Conservation (phyloP, 2,329 filamentous ascomycete genomes). For the Botrytis aclada region DNA sequence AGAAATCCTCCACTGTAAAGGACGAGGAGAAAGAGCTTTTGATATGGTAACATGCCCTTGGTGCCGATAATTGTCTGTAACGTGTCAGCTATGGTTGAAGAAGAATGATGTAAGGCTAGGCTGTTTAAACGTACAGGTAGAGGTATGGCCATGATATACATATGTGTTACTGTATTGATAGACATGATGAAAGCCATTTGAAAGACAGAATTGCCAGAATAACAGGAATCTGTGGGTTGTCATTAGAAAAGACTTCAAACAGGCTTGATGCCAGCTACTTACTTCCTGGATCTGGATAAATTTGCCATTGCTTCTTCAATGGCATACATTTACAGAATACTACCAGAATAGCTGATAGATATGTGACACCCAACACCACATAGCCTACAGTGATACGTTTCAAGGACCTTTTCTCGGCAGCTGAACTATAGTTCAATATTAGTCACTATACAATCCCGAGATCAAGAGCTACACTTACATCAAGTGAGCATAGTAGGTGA, state of each 20-base stretch:
- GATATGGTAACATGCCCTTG: background rate
- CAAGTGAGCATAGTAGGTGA: slow-evolving; percentile 5
- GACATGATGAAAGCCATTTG: slow-evolving; percentile 13
- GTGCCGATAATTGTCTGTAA: background rate
- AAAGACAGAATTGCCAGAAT: background rate
- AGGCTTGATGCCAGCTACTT: background rate
- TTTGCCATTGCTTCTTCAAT: slow-evolving; percentile 18
- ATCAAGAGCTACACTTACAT: background rate
- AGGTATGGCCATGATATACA: slow-evolving; percentile 14
- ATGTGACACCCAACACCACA: background rate
- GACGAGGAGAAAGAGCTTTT: slow-evolving; percentile 6
- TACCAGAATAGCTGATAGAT: slow-evolving; percentile 9
- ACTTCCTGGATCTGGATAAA: slow-evolving; percentile 16
- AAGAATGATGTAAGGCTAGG: background rate
- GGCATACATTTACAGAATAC: slow-evolving; percentile 14
- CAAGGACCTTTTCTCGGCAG: background rate
- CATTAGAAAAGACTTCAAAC: background rate
- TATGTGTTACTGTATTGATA: slow-evolving; percentile 3
- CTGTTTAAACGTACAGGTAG: background rate
- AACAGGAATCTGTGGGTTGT: background rate
- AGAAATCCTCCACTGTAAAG: slow-evolving; percentile 11
- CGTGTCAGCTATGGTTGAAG: background rate
- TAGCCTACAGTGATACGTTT: slow-evolving; percentile 13
- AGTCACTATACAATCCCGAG: background rate
- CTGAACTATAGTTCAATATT: background rate